A percentile compares a stretch with the other conserved stretches of the same genome.
Evolutionary conservation across 495 filamentous ascomycete species (phyloP).

Genomic region (Apodospora peruviana): DNA sequence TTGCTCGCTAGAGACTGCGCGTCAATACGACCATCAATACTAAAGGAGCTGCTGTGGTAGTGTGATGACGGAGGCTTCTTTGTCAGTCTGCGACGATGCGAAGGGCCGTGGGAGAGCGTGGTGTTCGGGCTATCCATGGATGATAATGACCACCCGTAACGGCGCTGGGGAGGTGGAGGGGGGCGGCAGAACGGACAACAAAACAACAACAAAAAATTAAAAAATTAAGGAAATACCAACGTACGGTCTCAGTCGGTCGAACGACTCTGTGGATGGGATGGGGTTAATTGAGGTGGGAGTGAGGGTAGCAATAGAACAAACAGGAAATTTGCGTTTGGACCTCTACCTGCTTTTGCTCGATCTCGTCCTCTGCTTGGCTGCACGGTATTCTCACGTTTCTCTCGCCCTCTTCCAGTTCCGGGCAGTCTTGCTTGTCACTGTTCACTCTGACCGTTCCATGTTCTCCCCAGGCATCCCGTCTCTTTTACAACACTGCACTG

Average conservation of each 20-base stretch:
- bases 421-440: too few species aligned
- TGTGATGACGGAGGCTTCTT: conserved; percentile 48
- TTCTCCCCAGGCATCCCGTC: not conserved
- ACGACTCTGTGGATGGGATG: conserved; percentile 24
- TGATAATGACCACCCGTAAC: conserved; percentile 6
- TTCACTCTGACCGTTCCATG: not conserved
- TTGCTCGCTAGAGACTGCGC: conserved; percentile 48
- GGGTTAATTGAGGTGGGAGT: conserved; percentile 26
- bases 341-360: conserved; percentile 13
- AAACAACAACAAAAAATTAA: conserved; percentile 10
- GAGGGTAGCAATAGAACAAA: conserved; percentile 5
- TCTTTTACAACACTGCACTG: not conserved
- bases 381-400: not conserved
- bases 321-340: conserved; percentile 26
- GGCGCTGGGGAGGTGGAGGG: not conserved
- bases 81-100: conserved; percentile 47
- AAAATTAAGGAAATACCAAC: conserved; percentile 18
- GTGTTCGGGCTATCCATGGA: conserved; percentile 36
- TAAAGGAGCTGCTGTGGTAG: conserved; percentile 32
- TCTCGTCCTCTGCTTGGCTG: conserved; percentile 23
- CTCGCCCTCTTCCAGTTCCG: too few species aligned
- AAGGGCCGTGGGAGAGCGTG: conserved; percentile 25
- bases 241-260: conserved; percentile 14
- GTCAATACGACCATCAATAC: conserved; percentile 45
- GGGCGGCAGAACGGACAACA: not conserved